Base-by-base conservation (phyloP, 257 asterid species). In the Primulina huaijiensis region DNA sequence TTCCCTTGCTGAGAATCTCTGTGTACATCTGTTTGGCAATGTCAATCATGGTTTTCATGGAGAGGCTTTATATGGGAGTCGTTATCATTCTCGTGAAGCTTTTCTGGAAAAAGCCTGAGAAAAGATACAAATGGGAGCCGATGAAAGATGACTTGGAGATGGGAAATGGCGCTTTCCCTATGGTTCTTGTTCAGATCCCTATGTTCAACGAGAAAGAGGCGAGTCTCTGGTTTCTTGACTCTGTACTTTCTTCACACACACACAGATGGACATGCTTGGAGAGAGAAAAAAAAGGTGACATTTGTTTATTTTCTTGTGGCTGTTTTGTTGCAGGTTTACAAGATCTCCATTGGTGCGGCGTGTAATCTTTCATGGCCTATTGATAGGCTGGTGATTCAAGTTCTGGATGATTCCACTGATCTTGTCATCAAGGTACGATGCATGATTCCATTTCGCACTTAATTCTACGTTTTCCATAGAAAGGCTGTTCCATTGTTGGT, bases 61-160 rank as follows among this genome's bases (percentile, higher is more conserved):
- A 94, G 78, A 82, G 99, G 74, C 82, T 94, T 2, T 94, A 91
- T 63, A 94, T 94, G 99, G 99, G 99, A 4, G 72, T 93, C 3
- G 97, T 94, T 0, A 94, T 90, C 33, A 53, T 94, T 19, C 78
- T 91, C 4, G 96, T 94, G 6, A 94, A 88, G 77, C 78, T 94
- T 10, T 91, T 94, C 70, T 80, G 90, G 92, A 90, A 86, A 60
- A 91, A 91, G 74, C 99, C 97, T 0, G 90, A 89, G 0, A 80
- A 94, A 37, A 75, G 95, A 14, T 94, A 91, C 80, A 94, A 81
- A 46, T 94, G 89, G 88, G 95, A 85, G 80, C 73, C 96, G 65
- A 76, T 94, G 82, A 64, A 60, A 16, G 97, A 90, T 33, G 99
- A 94, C 67, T 55, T 89, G 77, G 99, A 86, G 69, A 30, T 74